phyloP scores from a whole-genome alignment of 768 basidiomycete genomes.

The Kwoniella botswanensis region DNA sequence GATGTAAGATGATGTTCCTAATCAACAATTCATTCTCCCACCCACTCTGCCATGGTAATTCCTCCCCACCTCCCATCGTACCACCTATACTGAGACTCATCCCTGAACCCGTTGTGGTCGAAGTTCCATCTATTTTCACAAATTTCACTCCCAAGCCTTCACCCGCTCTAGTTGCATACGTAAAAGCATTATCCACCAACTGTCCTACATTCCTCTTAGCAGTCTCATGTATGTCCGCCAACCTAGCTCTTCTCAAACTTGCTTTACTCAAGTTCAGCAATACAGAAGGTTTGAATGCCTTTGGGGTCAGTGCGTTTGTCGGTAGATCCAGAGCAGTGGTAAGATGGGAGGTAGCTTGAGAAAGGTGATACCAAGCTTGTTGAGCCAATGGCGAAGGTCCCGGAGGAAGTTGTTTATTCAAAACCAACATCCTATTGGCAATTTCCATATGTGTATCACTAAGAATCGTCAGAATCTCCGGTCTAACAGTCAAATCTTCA shows the following conservation, averaged over 20 bases:
- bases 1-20: slow-evolving; percentile 37
- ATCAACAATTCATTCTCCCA: slow-evolving; percentile 52
- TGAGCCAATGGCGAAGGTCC: slow-evolving; percentile 44
- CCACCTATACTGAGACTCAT: slow-evolving; percentile 26
- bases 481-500: slow-evolving; percentile 39
- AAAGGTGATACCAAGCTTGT: slow-evolving; percentile 48
- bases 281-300: slow-evolving; percentile 43
- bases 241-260: slow-evolving; percentile 37
- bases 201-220: slow-evolving; percentile 44
- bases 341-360: slow-evolving; percentile 35
- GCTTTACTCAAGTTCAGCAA: slow-evolving; percentile 33
- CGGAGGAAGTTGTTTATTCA: slow-evolving; percentile 33
- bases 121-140: slow-evolving; percentile 12
- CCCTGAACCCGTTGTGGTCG: background rate
- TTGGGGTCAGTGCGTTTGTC: slow-evolving; percentile 29
- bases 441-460: slow-evolving; percentile 44
- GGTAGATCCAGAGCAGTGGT: slow-evolving; percentile 45
- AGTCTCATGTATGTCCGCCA: slow-evolving; percentile 40
- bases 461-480: slow-evolving; percentile 43
- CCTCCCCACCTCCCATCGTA: slow-evolving; percentile 1
- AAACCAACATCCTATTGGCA: slow-evolving; percentile 36
- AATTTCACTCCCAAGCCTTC: slow-evolving; percentile 35
- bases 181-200: slow-evolving; percentile 49
- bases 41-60: slow-evolving; percentile 39
- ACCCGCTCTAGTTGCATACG: slow-evolving; percentile 45